Evolutionary conservation across 2,329 filamentous ascomycete species (phyloP).

Genomic region (Penicillium sp.): DNA sequence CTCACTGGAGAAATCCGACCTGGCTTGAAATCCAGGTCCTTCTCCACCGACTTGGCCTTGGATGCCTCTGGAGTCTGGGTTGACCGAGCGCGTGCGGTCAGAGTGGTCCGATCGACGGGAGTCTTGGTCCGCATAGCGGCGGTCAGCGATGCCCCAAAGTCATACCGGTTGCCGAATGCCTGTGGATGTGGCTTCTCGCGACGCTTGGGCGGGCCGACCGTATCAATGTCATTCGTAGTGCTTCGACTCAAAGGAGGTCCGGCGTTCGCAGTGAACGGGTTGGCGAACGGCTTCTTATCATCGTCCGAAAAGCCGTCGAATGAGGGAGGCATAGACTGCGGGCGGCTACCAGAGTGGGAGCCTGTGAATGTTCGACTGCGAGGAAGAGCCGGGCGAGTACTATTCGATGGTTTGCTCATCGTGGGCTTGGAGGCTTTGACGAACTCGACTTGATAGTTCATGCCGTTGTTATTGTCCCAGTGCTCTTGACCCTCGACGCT

Average conservation of each 20-base stretch:
- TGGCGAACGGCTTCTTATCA: conserved; percentile 56
- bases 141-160: conserved; percentile 88
- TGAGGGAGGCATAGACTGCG: conserved; percentile 53
- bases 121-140: conserved; percentile 70
- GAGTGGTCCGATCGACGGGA: conserved; percentile 66
- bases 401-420: conserved; percentile 54
- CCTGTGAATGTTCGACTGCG: conserved; percentile 64
- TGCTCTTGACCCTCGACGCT: conserved; percentile 79
- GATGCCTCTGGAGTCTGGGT: conserved; percentile 36
- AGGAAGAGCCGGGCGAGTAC: conserved; percentile 60
- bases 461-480: conserved; percentile 89
- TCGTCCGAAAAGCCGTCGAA: conserved; percentile 73
- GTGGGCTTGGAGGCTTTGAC: conserved; percentile 71
- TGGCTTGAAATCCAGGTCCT: conserved; percentile 15
- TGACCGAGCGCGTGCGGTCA: conserved; percentile 58
- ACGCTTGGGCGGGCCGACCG: conserved; percentile 55
- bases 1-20: conserved; percentile 23
- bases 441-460: conserved; percentile 96
- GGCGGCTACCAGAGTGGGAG: conserved; percentile 50
- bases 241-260: conserved; percentile 73
- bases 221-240: conserved; percentile 66
- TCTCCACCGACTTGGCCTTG: conserved; percentile 11
- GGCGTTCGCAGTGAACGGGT: conserved; percentile 63
- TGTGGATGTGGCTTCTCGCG: conserved; percentile 59
- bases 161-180: conserved; percentile 89